Conservation (phyloP, 352 stramenopile genomes). For the Pythium phragmitis region DNA sequence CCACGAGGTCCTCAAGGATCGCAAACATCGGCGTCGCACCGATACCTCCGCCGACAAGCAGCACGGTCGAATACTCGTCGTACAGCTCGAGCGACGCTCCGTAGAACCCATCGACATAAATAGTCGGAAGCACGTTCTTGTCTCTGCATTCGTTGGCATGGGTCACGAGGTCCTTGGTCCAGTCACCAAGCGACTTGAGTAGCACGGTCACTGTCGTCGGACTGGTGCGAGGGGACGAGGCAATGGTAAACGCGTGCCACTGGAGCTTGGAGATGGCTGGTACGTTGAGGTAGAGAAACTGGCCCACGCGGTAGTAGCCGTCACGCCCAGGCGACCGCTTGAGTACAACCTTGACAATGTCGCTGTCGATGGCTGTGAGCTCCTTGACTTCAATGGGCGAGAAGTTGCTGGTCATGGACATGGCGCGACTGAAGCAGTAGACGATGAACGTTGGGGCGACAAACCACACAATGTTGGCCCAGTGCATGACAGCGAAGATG, state of each 20-base stretch:
- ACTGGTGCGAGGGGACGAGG: slow-evolving; percentile 34
- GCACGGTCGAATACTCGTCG: slow-evolving; percentile 36
- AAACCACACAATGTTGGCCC: slow-evolving; percentile 32
- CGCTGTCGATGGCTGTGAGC: slow-evolving; percentile 22
- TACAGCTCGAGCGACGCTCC: slow-evolving; percentile 34
- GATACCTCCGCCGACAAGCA: slow-evolving; percentile 36
- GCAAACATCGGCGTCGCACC: slow-evolving; percentile 38
- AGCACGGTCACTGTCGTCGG: slow-evolving; percentile 34
- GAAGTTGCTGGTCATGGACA: slow-evolving; percentile 29
- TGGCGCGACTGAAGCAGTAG: slow-evolving; percentile 35
- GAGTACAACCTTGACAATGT: slow-evolving; percentile 41
- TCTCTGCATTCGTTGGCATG: slow-evolving; percentile 36
- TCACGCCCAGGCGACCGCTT: slow-evolving; percentile 18
- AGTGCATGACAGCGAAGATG: slow-evolving; percentile 49
- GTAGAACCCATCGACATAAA: slow-evolving; percentile 52
- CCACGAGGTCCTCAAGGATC: slow-evolving; percentile 39
- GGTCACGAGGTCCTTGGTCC: slow-evolving; percentile 31
- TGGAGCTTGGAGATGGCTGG: slow-evolving; percentile 44
- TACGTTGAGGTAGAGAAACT: slow-evolving; percentile 48
- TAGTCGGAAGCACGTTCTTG: slow-evolving; percentile 18
- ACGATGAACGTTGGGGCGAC: slow-evolving; percentile 37
- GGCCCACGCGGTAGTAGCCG: slow-evolving; percentile 32
- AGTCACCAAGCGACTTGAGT: slow-evolving; percentile 44
- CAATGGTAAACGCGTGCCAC: slow-evolving; percentile 53
- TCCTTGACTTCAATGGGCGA: slow-evolving; percentile 29